Conservation (phyloP, 192 early-diverging fungal species). For the Entomortierella parvispora region DNA sequence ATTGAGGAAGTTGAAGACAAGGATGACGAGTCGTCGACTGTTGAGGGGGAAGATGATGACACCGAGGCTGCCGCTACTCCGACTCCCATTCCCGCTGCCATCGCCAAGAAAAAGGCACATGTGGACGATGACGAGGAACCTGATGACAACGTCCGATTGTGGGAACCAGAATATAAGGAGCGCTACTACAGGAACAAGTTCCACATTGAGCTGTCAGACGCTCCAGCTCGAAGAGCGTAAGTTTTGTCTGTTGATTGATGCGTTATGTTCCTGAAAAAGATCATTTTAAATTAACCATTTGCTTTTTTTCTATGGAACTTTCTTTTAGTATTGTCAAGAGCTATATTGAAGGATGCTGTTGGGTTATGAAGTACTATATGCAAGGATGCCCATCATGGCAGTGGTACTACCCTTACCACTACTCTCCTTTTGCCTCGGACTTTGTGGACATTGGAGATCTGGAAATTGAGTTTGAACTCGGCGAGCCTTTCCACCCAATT, state of each 20-base stretch:
- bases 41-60: slow-evolving; percentile 52
- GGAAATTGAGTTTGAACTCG: slow-evolving; percentile 83
- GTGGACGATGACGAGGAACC: slow-evolving; percentile 64
- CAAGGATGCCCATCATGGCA: slow-evolving; percentile 87
- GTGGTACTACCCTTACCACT: slow-evolving; percentile 99
- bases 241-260: too few relatives aligned
- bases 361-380: slow-evolving; percentile 97
- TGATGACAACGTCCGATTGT: slow-evolving; percentile 70
- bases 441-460: slow-evolving; percentile 79
- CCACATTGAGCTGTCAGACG: slow-evolving; percentile 66
- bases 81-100: slow-evolving; percentile 43
- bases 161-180: slow-evolving; percentile 82
- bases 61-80: slow-evolving; percentile 52
- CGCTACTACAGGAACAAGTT: slow-evolving; percentile 80
- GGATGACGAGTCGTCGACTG: slow-evolving; percentile 26
- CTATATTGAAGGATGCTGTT: slow-evolving; percentile 96
- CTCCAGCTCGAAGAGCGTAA: slow-evolving; percentile 64
- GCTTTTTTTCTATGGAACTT: slow-evolving; percentile 3
- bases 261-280: too few relatives aligned
- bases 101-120: slow-evolving; percentile 45
- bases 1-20: slow-evolving; percentile 47
- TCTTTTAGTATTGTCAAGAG: slow-evolving; percentile 66
- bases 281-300: slow-evolving; percentile 12
- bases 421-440: slow-evolving; percentile 90
- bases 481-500: slow-evolving; percentile 87